A percentile compares a stretch with the other conserved stretches of the same genome.
Conservation (phyloP, 2,329 filamentous ascomycete species). For the Colletotrichum sp. region DNA sequence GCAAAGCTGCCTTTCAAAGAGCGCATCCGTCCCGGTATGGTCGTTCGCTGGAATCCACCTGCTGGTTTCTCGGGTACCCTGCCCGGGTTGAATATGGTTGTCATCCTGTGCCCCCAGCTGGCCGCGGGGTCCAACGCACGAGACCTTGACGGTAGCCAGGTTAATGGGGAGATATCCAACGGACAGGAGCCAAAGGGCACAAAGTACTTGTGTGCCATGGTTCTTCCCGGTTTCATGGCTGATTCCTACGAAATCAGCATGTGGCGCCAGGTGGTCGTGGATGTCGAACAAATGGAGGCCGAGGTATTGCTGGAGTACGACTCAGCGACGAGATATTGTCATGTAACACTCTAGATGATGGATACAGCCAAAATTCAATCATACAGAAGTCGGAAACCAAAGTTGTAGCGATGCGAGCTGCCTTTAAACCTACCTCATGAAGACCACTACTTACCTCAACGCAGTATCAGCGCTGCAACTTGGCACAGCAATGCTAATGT, state of each 20-base stretch:
- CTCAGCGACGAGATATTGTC: conserved; percentile 46
- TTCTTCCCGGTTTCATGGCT: conserved; percentile 36
- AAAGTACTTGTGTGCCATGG: conserved; percentile 40
- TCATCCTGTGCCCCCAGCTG: conserved; percentile 34
- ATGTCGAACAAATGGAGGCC: conserved; percentile 38
- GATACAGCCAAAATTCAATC: not conserved
- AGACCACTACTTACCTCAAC: not conserved
- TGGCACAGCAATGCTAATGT: not conserved
- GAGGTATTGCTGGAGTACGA: conserved; percentile 52
- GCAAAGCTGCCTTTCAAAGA: conserved; percentile 38
- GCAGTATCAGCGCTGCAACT: not conserved
- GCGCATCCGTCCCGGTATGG: conserved; percentile 47
- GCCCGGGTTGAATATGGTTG: conserved; percentile 30
- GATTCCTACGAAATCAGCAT: conserved; percentile 44
- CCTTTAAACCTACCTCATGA: too few relatives aligned
- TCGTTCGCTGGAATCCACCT: conserved; percentile 35
- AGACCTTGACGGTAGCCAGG: conserved; percentile 25
- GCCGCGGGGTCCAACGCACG: conserved; percentile 23
- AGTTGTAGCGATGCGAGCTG: not conserved
- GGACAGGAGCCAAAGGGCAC: not conserved
- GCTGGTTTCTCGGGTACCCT: conserved; percentile 12
- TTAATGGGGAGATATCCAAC: conserved; percentile 13
- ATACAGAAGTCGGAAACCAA: not conserved
- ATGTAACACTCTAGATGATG: conserved; percentile 21
- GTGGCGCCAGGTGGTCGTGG: conserved; percentile 41